Conservation (phyloP, 208 protist genomes). For the Crithidia expoeki region DNA sequence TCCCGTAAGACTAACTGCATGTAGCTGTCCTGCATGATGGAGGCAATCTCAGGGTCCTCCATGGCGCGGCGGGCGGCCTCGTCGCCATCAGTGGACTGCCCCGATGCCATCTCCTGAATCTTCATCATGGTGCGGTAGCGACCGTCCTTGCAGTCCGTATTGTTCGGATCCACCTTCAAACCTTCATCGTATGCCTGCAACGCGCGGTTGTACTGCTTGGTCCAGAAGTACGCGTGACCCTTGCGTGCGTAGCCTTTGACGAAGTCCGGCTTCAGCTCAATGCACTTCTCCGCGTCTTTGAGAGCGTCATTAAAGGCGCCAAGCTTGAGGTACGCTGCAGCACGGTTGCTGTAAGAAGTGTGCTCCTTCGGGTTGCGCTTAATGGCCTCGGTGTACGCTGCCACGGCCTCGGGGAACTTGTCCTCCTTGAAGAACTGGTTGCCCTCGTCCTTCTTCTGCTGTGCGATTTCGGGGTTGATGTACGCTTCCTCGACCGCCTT, state of each 20-base stretch:
- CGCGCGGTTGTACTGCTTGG: constrained; percentile 96
- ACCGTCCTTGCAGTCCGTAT: constrained; percentile 90
- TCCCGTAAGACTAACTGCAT: constrained; percentile 93
- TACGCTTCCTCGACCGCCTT: constrained; percentile 92
- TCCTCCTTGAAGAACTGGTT: constrained; percentile 96
- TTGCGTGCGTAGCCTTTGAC: constrained; percentile 93
- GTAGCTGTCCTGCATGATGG: constrained; percentile 92
- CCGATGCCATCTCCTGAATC: constrained; percentile 91
- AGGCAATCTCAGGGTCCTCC: constrained; percentile 95
- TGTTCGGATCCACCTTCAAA: constrained; percentile 92
- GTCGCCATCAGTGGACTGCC: constrained; percentile 81
- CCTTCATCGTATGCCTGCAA: constrained; percentile 95
- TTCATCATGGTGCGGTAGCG: constrained; percentile 89
- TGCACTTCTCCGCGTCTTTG: constrained; percentile 96
- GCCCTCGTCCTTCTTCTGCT: constrained; percentile 93
- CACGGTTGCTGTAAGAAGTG: constrained; percentile 95
- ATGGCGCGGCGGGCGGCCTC: constrained; percentile 91
- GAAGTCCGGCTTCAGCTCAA: constrained; percentile 95
- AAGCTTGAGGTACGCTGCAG: constrained; percentile 96
- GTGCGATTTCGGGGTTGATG: constrained; percentile 88
- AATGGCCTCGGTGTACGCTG: constrained; percentile 93
- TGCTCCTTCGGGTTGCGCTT: constrained; percentile 95
- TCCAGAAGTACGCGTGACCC: constrained; percentile 91
- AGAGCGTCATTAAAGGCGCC: constrained; percentile 93
- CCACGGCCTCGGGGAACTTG: constrained; percentile 95